Evolutionary conservation across 176 grass and related monocot species (phyloP), one percentile per base, ranked within the genome.

Genomic region (Musa schizocarpa): DNA sequence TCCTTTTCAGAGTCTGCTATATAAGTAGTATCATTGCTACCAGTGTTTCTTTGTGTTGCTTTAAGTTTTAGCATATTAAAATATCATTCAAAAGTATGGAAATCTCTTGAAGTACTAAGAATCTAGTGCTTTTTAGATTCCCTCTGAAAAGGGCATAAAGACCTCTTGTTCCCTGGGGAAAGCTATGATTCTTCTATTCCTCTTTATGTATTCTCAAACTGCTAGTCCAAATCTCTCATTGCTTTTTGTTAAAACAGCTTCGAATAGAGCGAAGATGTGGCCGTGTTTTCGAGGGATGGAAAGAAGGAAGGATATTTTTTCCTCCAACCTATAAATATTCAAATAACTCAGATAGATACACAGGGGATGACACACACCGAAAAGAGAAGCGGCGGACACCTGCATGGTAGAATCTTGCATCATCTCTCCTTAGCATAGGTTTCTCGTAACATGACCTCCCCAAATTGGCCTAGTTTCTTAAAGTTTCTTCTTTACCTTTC

Each of bases 321-420:
- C 94, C 90, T 68, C 94, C 94, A 43, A 98, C 94, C 76, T 98
- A 98, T 64, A 98, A 98, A 82, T 98, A 93, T 62, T 98, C 94
- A 68, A 93, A 90, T 68, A 98, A 98, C 79, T 98, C 94, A 24
- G 94, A 98, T 73, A 90, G 78, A 19, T 98, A 93, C 73, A 79
- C 94, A 65, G 94, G 92, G 21, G 92, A 91, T 73, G 88, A 87
- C 53, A 80, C 89, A 71, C 81, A 76, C 72, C 74, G 86, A 9
- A 98, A 98, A 79, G 94, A 93, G 79, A 98, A 98, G 78, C 74
- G 94, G 58, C 78, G 90, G 85, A 97, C 88, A n/a, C 94, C 90
- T 53, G 94, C 94, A 63, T 97, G 94, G 94, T 97, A 90, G 81
- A 62, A 50, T 71, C 74, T 81, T 64, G 63, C 29, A 73, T 73